Base-by-base conservation (phyloP, 2,329 filamentous ascomycete species). In the Clarireedia homoeocarpa region DNA sequence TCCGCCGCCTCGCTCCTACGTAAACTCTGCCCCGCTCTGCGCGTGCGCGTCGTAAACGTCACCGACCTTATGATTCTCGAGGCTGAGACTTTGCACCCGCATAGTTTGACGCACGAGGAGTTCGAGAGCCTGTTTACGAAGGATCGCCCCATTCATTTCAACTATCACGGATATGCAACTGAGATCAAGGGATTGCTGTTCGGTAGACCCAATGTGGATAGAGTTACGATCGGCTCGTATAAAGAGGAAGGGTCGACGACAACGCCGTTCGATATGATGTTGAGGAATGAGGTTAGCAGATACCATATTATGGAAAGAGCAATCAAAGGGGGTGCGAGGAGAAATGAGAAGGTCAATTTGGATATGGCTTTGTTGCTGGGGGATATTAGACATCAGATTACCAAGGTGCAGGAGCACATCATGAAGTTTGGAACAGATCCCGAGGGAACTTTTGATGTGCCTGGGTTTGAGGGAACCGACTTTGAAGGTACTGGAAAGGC, bases 221-320 rank as follows among this genome's bases (percentile, higher is more conserved):
- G 81, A 2, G 75, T 84, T 58, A 75, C 69, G 0, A 77, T 86
- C 6, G 76, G 75, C 14, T 81, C 78, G 4, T 87, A 86, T 61
- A 76, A 75, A 26, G 83, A 87, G 64, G 83, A 87, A 67, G 84
- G 83, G 0, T 81, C 74, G 52, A 86, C 83, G 0, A 87, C 83
- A 0, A 86, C 83, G 2, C 83, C 83, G 2, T 86, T 87, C 62
- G 80, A 86, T 63, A 86, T 86, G 83, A 82, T 86, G 82, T 72
- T 86, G 1, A 68, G 78, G 4, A 87, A 88, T 63, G 63, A 71
- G 20, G 80, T 83, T 1, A 83, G 77, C 17, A 72, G 83, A 44
- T 87, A 78, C 61, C 76, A 86, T 65, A 74, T 86, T 20, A 80
- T 79, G 0, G 72, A 76, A 59, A 69, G 75, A 10, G 83, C 82